These are phyloP conservation scores for Striga asiatica DNA, from an alignment of 257 asterid species.

Conservation along the genomic window DNA sequence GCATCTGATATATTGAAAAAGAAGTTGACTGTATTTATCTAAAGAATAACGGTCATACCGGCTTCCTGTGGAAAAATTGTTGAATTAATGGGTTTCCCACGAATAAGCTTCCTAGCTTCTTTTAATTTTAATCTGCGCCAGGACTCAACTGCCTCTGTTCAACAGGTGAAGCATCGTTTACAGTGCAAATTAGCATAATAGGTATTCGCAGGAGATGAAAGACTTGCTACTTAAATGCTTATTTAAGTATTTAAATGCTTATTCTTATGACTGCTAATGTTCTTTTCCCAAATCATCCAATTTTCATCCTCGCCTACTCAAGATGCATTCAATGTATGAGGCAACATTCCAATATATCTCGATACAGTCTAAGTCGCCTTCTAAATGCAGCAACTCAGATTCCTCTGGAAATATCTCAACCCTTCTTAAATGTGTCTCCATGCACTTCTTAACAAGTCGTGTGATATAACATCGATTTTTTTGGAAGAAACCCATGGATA, in stretches of 20 bases:
- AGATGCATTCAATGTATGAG: no score
- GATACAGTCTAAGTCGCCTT: no score
- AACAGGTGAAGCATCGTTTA: slow-evolving; percentile 12
- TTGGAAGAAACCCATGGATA: neutral
- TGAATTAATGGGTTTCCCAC: slow-evolving; percentile 38
- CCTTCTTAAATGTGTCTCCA: no score
- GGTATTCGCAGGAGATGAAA: slow-evolving; percentile 2
- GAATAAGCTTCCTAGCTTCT: slow-evolving; percentile 38
- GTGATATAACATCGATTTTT: no score
- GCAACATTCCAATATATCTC: no score
- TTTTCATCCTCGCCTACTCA: no score
- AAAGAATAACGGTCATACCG: slow-evolving; percentile 30
- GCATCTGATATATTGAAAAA: slow-evolving; percentile 1
- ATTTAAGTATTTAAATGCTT: no score
- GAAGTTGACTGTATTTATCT: neutral
- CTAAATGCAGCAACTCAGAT: no score
- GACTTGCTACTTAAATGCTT: neutral
- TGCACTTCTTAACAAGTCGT: no score
- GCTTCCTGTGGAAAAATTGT: slow-evolving; percentile 60
- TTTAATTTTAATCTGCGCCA: slow-evolving; percentile 65
- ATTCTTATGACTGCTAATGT: neutral
- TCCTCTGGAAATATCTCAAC: no score
- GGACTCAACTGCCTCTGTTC: slow-evolving; percentile 56
- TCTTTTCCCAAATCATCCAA: neutral
- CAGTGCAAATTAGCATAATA: no score